Base-by-base conservation (phyloP, 345 rosid genomes). In the Gossypium stocksii region DNA sequence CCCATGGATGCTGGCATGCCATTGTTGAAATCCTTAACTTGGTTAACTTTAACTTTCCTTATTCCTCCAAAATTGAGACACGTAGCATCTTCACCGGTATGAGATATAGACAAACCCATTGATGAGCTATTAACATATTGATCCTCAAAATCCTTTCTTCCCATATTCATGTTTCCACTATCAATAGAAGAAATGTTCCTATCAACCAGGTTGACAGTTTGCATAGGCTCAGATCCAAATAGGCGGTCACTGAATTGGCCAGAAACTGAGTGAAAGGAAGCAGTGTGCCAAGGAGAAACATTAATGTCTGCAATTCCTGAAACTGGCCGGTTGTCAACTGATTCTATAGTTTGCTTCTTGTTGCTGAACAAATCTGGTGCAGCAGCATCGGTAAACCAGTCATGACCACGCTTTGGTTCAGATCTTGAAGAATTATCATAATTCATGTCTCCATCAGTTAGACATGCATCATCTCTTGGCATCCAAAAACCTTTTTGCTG, bases 331-430 rank as follows among this genome's bases (percentile, higher is more conserved):
- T 74, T 62, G 29, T 71, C 74, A 71, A 78, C 77, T 41, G 73
- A 76, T 80, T 84, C 88, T 71, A 77, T 67, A 27, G 87, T 90
- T 80, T 84, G 93, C 86, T 79, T 87, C 75, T 89, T 89, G 78
- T 81, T 85, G 85, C 84, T 72, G 69, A 84, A 81, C 27, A 58
- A 56, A 76, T 89, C 89, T 27, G 84, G 70, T 20, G 67, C 78
- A 43, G 77, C 17, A 46, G 77, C 72, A 80, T 87, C 89, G 80
- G 75, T 76, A 82, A 86, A 79, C 89, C 89, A 87, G 64, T 80
- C 86, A 82, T 85, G 84, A 38, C 81, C 62, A 27, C 87, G 88
- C 84, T 89, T 89, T 74, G 87, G 80, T 78, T 89, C 88, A 66
- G 73, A 54, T 78, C 83, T 80, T 69, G 87, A 48, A 53, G 87